phyloP scores from a whole-genome alignment of 192 early-diverging fungal genomes.

The Allomyces macrogynus region DNA sequence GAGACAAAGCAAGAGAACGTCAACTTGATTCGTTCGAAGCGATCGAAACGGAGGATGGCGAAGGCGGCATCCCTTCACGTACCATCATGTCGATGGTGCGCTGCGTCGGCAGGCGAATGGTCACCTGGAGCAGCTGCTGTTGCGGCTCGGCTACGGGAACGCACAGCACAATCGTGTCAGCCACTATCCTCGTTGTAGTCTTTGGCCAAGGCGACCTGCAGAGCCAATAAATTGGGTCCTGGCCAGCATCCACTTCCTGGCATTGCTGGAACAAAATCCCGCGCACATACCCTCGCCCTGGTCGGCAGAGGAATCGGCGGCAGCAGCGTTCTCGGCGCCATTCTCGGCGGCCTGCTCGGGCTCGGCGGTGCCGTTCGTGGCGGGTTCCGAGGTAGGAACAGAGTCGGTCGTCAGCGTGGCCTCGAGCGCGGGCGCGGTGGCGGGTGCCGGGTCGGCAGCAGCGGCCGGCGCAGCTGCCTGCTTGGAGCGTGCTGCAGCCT shows the following conservation, averaged over 20 bases:
- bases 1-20: background rate
- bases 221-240: background rate
- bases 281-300: background rate
- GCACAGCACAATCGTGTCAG: background rate
- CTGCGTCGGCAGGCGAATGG: slow-evolving; percentile 7
- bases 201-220: background rate
- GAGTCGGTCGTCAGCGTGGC: too few species aligned
- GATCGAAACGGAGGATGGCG: background rate
- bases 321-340: slow-evolving; percentile 2
- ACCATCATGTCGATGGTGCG: slow-evolving; percentile 12
- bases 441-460: too few species aligned
- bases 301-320: slow-evolving; percentile 1
- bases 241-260: background rate
- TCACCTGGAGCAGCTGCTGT: background rate
- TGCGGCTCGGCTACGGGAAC: background rate
- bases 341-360: slow-evolving; percentile 13
- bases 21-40: background rate
- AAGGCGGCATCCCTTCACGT: background rate
- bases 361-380: background rate
- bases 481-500: too few species aligned
- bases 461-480: too few species aligned
- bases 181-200: background rate
- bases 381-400: too few species aligned
- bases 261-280: background rate
- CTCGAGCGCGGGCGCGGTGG: too few species aligned